Evolutionary conservation across 2,329 filamentous ascomycete species (phyloP), one percentile per base, ranked within the genome.

Genomic region (Pseudogymnoascus sp.): DNA sequence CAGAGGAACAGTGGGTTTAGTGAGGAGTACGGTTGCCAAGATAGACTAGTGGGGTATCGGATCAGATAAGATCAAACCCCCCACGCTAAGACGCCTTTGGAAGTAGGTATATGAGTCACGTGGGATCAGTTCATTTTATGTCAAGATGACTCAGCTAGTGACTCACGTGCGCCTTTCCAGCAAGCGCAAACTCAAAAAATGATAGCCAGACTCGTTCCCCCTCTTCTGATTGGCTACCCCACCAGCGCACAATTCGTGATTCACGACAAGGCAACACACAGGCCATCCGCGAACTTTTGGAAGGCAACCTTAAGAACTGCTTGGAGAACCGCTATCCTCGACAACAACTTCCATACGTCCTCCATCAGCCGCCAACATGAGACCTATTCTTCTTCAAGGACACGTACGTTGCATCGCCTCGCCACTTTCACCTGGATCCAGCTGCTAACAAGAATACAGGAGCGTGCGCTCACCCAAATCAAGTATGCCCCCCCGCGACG

Each of bases 401-500:
- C 95, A 99, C 86, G 87, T 88, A 77, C 72, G 82, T 78, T 40
- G n/a, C 51, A 26, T 31, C 6, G 45, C 40, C 21, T 63, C 11
- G 12, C 37, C 26, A 54, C n/a, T 39, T 42, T 21, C 14, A 8
- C 39, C 51, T 21, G n/a, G 31, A 26, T 14, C 37, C 36, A 63
- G 59, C 51, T 65, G 54, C 69, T 74, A 64, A 75, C 70, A 66
- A 68, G 26, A 37, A 34, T 67, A 62, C 70, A 88, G 85, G 92
- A 96, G 84, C 90, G 92, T 82, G 91, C 92, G 79, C 85, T 96
- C 79, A 96, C 91, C 76, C 92, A 97, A 79, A 93, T 97, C 78
- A 91, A 87, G 87, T 91, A 83, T 73, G 81, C 60, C 26, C 51
- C 60, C 59, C 36, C 54, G 26, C 40, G 62, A 64, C 42, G 6